These are phyloP conservation scores for Kappamyces sp. DNA, from an alignment of 192 early-diverging fungal species.

Conservation along the genomic window DNA sequence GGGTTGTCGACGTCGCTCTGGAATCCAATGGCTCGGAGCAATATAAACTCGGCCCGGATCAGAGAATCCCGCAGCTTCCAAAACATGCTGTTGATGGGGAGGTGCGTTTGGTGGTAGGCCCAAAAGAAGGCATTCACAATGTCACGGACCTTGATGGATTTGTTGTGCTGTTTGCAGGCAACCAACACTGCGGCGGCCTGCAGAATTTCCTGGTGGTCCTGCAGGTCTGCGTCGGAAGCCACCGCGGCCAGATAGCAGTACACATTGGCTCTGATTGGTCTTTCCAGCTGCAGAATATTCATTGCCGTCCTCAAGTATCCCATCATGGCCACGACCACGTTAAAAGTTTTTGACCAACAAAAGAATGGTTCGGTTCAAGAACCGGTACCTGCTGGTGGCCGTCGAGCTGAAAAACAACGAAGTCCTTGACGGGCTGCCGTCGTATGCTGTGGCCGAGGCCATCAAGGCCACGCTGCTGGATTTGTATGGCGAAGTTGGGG, in stretches of 20 bases:
- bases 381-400: constrained; percentile 25
- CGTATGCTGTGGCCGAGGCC: background rate
- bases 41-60: constrained; percentile 7
- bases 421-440: constrained; percentile 1
- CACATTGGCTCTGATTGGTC: background rate
- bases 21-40: background rate
- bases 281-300: background rate
- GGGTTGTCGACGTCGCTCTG: too few species aligned
- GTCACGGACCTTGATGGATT: constrained; percentile 1
- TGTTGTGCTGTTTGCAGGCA: constrained; percentile 7
- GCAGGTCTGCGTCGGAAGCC: background rate
- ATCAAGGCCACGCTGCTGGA: constrained; percentile 17
- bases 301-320: background rate
- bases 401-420: constrained; percentile 12
- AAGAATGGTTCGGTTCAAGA: constrained; percentile 30
- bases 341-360: constrained; percentile 1
- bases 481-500: constrained; percentile 21
- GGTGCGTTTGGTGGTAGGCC: background rate
- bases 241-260: background rate
- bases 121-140: constrained; percentile 17
- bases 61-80: constrained; percentile 11
- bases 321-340: background rate
- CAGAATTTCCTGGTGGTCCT: constrained; percentile 4
- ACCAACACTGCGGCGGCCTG: constrained; percentile 1
- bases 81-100: background rate